Conservation (phyloP, 148 eudicot genomes). For the Camellia japonica region DNA sequence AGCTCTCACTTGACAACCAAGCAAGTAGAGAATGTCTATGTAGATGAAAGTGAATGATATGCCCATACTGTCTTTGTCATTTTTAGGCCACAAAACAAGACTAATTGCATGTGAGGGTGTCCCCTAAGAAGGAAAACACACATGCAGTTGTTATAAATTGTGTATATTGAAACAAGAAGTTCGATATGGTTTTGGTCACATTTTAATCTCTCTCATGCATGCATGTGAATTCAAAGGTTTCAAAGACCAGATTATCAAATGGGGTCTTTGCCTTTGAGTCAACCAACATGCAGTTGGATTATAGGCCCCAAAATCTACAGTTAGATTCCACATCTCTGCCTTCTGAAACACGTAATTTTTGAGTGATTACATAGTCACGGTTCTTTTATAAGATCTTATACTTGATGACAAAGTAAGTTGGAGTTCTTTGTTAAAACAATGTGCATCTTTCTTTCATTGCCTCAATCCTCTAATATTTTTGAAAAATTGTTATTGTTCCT, state of each 20-base stretch:
- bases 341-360: not conserved
- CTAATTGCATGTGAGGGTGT: constrained; percentile 7
- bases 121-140: not conserved
- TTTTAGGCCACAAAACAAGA: not conserved
- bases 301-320: not conserved
- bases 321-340: not conserved
- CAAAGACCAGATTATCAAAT: not conserved
- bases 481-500: too few relatives aligned
- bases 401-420: too few relatives aligned
- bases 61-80: not conserved
- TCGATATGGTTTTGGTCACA: not conserved
- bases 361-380: too few relatives aligned
- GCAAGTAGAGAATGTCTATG: too few relatives aligned
- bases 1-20: not conserved
- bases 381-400: too few relatives aligned
- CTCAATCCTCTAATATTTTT: not conserved
- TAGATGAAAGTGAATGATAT: too few relatives aligned
- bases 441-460: not conserved
- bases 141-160: not conserved
- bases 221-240: not conserved
- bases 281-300: not conserved
- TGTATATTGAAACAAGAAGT: not conserved
- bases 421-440: too few relatives aligned
- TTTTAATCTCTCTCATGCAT: not conserved
- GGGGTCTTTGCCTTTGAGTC: not conserved